phyloP scores from a whole-genome alignment of 805 yeast genomes.

The Ogataea angusta region DNA sequence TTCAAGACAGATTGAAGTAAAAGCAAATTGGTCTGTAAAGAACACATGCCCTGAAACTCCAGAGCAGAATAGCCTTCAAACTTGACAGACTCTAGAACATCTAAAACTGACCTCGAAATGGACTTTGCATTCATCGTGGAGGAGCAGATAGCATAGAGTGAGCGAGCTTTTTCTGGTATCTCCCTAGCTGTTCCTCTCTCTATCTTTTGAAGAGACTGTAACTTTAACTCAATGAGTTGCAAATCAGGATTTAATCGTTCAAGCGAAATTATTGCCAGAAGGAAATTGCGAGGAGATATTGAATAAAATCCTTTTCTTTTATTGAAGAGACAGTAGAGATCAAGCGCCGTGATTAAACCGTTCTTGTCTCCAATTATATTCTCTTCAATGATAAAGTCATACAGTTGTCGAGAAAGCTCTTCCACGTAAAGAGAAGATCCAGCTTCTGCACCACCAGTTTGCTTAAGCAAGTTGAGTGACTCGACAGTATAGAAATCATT shows the following conservation, averaged over 20 bases:
- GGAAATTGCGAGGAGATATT: conserved; percentile 66
- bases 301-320: conserved; percentile 63
- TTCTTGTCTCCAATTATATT: conserved; percentile 47
- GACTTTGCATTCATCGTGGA: conserved; percentile 22
- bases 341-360: conserved; percentile 59
- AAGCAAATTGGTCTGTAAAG: neutral
- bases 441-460: neutral
- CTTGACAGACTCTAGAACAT: conserved; percentile 11
- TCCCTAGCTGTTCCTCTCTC: no score
- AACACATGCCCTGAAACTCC: conserved; percentile 23
- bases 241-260: conserved; percentile 39
- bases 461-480: neutral
- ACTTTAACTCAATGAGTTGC: conserved; percentile 39
- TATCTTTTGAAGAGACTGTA: neutral
- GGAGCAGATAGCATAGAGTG: conserved; percentile 27
- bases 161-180: neutral
- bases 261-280: conserved; percentile 56
- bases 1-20: conserved; percentile 3
- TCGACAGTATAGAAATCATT: neutral
- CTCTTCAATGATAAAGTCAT: conserved; percentile 57
- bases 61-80: conserved; percentile 27
- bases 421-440: conserved; percentile 35
- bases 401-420: conserved; percentile 75
- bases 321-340: conserved; percentile 61
- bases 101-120: conserved; percentile 22